phyloP scores from a whole-genome alignment of 2,329 filamentous ascomycete genomes.

The Verticillium zaregamsianum region DNA sequence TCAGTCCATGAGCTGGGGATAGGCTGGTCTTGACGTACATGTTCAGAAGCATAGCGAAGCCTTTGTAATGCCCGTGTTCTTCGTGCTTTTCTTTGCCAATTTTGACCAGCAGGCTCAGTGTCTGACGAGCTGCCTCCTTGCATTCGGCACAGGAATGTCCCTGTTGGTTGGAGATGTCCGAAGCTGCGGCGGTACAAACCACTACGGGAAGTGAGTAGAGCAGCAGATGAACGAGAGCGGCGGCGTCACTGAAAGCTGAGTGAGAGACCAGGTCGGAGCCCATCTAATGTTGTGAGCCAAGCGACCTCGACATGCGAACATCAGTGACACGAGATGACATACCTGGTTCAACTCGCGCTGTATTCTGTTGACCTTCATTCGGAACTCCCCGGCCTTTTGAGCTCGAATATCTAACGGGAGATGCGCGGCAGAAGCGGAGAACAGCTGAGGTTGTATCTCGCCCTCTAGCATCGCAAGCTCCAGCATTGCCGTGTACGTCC shows the following conservation, averaged over 20 bases:
- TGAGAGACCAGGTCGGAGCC: neutral
- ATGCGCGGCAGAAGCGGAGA: neutral
- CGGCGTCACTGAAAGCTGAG: neutral
- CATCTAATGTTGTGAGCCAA: neutral
- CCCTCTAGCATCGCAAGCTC: conserved; percentile 2
- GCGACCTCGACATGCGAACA: neutral
- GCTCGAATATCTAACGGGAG: neutral
- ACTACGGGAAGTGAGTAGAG: neutral
- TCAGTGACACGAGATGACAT: neutral
- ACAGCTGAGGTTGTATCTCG: conserved; percentile 4
- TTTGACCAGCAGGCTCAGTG: neutral
- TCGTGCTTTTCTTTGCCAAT: neutral
- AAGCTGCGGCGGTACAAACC: neutral
- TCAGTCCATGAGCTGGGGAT: neutral
- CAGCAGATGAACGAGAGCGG: neutral
- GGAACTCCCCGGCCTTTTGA: neutral
- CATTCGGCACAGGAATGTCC: neutral
- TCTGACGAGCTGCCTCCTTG: neutral
- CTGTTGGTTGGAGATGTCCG: neutral
- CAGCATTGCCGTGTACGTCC: neutral
- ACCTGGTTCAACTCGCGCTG: neutral
- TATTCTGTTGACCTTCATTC: neutral
- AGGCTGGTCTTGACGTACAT: neutral
- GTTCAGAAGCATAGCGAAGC: conserved; percentile 3
- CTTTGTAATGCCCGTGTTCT: neutral